Evolutionary conservation across 208 protist genomes (phyloP), one percentile per base, ranked within the genome.

Genomic region (Leishmania aethiopica): DNA sequence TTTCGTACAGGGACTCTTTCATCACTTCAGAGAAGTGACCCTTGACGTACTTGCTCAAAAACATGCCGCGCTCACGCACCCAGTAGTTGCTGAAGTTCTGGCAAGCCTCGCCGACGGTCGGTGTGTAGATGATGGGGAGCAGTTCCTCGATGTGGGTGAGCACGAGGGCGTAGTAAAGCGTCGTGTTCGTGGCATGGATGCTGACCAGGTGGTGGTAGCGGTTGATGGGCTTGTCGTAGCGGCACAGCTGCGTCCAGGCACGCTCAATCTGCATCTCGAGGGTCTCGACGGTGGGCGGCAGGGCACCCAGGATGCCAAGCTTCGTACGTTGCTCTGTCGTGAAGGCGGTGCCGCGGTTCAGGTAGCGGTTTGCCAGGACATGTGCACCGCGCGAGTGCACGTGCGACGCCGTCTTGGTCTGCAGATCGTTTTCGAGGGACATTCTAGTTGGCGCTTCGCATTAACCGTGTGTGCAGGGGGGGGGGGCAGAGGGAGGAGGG

Each of bases 21-120:
- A 99, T 85, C 75, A 98, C 93, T 45, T 90, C 49, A 28, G 83
- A 47, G 80, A 99, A 97, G 32, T 90, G 77, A 37, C 96, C 96
- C 86, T 95, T 95, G 82, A 97, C 90, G 60, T 81, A 66, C 42
- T 84, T 82, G 78, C 86, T 89, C 75, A 99, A 90, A 90, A 98
- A 99, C 88, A 99, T 89, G 40, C 98, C 98, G 74, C 90, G 89
- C 70, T 96, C 88, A 22, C 87, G 89, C 79, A 92, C 76, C 79
- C 91, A 98, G 74, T 94, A 86, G 79, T 93, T 86, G 76, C 91
- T 91, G 89, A 96, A 99, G 81, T 96, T 89, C 80, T 94, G 88
- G 89, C 98, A 99, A 11, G 95, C 98, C 87, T 99, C 96, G 51
- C 97, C 97, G 40, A 98, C 94, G 60, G 95, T 96, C 53, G 95